Percentiles rank a stretch among this genome's conserved stretches.
phyloP scores from a whole-genome alignment of 352 stramenopile species.

The Globisporangium rhizosaccharum region DNA sequence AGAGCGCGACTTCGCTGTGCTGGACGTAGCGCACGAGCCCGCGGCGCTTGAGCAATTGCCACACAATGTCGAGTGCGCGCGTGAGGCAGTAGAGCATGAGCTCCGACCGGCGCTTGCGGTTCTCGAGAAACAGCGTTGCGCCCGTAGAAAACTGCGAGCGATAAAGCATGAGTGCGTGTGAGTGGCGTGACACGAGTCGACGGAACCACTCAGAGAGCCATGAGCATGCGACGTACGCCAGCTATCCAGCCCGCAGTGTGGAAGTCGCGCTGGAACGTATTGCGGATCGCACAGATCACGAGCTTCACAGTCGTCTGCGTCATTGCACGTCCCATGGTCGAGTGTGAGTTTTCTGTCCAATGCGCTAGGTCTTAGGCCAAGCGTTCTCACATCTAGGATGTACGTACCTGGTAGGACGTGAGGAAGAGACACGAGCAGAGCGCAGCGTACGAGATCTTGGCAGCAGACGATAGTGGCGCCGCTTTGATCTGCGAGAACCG shows the following conservation, averaged over 20 bases:
- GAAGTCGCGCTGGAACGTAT: constrained; percentile 66
- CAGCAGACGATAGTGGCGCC: constrained; percentile 39
- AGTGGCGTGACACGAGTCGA: not conserved
- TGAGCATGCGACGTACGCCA: constrained; percentile 32
- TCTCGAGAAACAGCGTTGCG: constrained; percentile 65
- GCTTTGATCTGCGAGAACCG: constrained; percentile 52
- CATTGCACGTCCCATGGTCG: not conserved
- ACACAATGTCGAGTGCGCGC: constrained; percentile 75
- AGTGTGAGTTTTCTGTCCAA: not conserved
- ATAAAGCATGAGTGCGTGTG: not conserved
- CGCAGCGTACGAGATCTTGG: constrained; percentile 52
- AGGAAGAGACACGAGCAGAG: constrained; percentile 80
- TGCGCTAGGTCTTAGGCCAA: not conserved
- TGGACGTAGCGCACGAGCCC: constrained; percentile 68
- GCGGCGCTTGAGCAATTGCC: constrained; percentile 65
- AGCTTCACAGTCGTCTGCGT: constrained; percentile 64
- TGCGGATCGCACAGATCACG: constrained; percentile 64
- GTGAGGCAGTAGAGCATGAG: constrained; percentile 82
- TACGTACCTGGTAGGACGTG: constrained; percentile 69
- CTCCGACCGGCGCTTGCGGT: constrained; percentile 77
- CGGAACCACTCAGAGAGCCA: not conserved
- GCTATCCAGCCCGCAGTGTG: constrained; percentile 33
- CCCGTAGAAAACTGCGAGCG: constrained; percentile 46
- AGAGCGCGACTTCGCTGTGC: constrained; percentile 73
- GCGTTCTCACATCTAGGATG: no score